Evolutionary conservation across 345 rosid genomes (phyloP), one percentile per base, ranked within the genome.

Genomic region (Sisymbrium altissimum): DNA sequence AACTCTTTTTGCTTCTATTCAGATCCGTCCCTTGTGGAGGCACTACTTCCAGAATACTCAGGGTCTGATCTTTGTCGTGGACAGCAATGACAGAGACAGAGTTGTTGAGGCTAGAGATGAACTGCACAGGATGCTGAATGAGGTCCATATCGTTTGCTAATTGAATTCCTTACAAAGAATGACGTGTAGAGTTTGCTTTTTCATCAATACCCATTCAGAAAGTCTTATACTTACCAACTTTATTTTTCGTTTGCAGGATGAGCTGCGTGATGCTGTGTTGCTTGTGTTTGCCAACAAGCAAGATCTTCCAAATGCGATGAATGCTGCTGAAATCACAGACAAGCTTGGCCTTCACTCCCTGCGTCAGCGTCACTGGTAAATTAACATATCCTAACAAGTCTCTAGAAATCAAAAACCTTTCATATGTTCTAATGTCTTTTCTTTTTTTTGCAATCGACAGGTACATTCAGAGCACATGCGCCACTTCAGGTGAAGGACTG

Each of bases 191-290:
- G 44, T 33, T 33, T 46, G n/a, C n/a, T n/a, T n/a, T n/a, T n/a
- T n/a, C n/a, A n/a, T n/a, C n/a, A n/a, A n/a, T n/a, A n/a, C n/a
- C n/a, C n/a, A n/a, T n/a, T n/a, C n/a, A n/a, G n/a, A n/a, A n/a
- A n/a, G n/a, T n/a, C n/a, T n/a, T n/a, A 18, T 33, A 21, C 57
- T 64, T 23, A 3, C 23, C 25, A 23, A n/a, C 30, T 57, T 12
- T 32, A 30, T 23, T 67, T 14, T 43, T 32, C 2, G 32, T 9
- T 9, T 48, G 62, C n/a, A 89, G 96, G 97, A 91, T 55, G 97
- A 91, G 73, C 77, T 91, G 86, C 90, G 97, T 85, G 97, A 91
- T 81, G 97, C 94, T 64, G 97, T 91, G 80, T 83, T 91, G 44
- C 92, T 91, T 66, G 97, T 90, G 29, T 90, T 91, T 80, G 92